Conservation (phyloP, 1,139 yeast species). For the Yamadazyma siamensis region DNA sequence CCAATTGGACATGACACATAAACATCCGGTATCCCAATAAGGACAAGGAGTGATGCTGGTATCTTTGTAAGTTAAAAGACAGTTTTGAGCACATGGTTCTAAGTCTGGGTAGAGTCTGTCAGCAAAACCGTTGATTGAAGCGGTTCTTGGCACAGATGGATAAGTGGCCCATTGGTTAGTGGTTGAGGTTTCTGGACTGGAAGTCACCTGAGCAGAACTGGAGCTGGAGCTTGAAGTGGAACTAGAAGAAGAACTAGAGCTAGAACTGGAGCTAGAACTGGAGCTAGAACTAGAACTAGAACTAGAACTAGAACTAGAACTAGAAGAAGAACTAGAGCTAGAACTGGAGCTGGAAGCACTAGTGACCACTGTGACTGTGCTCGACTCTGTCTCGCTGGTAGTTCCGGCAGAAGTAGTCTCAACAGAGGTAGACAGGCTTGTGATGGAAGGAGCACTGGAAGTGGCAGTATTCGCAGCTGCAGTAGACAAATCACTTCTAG, state of each 20-base stretch:
- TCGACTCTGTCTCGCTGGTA: neutral
- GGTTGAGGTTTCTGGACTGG: constrained; percentile 4
- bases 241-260: too few relatives aligned
- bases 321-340: neutral
- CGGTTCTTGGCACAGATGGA: constrained; percentile 47
- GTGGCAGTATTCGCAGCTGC: constrained; percentile 20
- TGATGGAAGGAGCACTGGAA: constrained; percentile 2
- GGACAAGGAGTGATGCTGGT: constrained; percentile 44
- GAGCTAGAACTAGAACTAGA: too few relatives aligned
- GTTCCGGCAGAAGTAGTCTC: neutral
- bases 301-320: neutral
- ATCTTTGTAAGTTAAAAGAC: constrained; percentile 25
- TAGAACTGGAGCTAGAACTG: too few relatives aligned
- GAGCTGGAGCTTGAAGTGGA: too few relatives aligned
- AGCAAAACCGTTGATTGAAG: constrained; percentile 18
- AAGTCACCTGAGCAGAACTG: too few relatives aligned
- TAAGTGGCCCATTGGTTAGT: constrained; percentile 26
- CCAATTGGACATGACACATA: constrained; percentile 33
- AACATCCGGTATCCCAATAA: constrained; percentile 37
- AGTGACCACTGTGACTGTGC: neutral
- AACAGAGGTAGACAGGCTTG: constrained; percentile 4
- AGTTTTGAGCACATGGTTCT: constrained; percentile 42
- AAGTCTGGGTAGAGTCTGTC: constrained; percentile 37
- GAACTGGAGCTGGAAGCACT: neutral
- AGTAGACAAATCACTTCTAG: constrained; percentile 26